Base-by-base conservation (phyloP, 495 filamentous ascomycete genomes). In the Penicillium waksmanii region DNA sequence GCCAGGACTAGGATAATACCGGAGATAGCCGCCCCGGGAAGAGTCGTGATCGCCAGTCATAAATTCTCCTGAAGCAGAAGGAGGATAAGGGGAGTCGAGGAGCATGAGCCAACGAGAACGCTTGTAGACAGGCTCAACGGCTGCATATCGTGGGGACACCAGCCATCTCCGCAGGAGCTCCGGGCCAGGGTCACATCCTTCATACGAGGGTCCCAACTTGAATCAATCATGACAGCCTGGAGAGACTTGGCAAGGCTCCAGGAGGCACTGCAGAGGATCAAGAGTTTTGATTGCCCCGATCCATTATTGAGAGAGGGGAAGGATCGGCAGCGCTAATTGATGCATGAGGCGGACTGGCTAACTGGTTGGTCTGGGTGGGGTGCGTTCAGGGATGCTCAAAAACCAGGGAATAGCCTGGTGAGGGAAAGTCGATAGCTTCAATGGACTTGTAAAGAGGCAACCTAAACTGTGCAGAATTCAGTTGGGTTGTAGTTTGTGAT, bases 151-250 rank as follows among this genome's bases (percentile, higher is more conserved):
- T 59, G 64, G 64, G 36, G 58, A 51, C 19, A 33, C 19, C 54
- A 60, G 54, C 21, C 43, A 67, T 60, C 64, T 63, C 64, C 64
- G 67, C 61, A 56, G 64, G 67, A 67, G 58, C 47, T 65, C 64
- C 67, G 67, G 64, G 48, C 23, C 43, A 57, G 58, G 66, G 66
- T 64, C 46, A 43, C 48, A 65, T 64, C 51, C 46, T 19, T 50
- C 46, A 56, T 57, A 60, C 40, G 54, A 60, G 46, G 56, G 46
- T 53, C 43, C 18, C 34, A 17, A n/a, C n/a, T n/a, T n/a, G n/a
- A n/a, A 44, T 59, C 48, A 40, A 56, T 47, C 3, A 27, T 34
- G 57, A 43, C 18, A 51, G 55, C 19, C 25, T 31, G 17, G 10
- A 21, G 60, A 21, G 62, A 53, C 53, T 64, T 25, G 23, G 57